phyloP scores from a whole-genome alignment of 2,329 filamentous ascomycete species.

The Calonectria pteridis region DNA sequence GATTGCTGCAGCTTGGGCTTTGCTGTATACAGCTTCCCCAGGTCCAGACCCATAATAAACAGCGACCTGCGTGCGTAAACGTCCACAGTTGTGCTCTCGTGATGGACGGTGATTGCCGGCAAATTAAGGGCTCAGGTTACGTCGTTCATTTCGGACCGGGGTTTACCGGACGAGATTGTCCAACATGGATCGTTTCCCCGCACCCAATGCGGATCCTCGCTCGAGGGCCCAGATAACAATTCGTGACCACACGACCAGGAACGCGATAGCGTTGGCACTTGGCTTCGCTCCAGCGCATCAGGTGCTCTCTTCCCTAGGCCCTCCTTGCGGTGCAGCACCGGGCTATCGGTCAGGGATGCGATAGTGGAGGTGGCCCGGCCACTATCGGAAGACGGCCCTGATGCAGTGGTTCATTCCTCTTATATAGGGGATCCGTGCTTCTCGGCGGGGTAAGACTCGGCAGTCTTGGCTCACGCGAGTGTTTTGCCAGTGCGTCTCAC shows the following conservation, averaged over 20 bases:
- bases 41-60: neutral
- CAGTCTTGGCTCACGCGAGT: constrained; percentile 2
- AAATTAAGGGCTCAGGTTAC: constrained; percentile 8
- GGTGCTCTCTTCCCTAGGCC: neutral
- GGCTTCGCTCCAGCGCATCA: neutral
- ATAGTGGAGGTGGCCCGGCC: constrained; percentile 1
- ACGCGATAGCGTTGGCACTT: neutral
- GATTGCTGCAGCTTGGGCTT: neutral
- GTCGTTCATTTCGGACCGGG: constrained; percentile 4
- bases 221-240: neutral
- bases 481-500: neutral
- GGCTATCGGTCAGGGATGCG: neutral
- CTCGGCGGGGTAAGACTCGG: constrained; percentile 9
- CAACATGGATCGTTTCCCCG: neutral
- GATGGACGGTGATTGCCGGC: constrained; percentile 2
- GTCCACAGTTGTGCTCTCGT: neutral
- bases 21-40: neutral
- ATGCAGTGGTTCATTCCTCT: neutral
- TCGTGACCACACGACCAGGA: neutral
- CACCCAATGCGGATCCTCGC: neutral
- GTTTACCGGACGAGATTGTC: constrained; percentile 6
- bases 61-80: neutral
- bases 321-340: neutral
- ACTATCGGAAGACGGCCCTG: neutral
- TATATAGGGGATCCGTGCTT: constrained; percentile 16